Percentiles rank a stretch among this genome's conserved stretches.
These are phyloP conservation scores for Tubosaeta sp. DNA, from an alignment of 768 basidiomycete genomes.

Conservation along the genomic window DNA sequence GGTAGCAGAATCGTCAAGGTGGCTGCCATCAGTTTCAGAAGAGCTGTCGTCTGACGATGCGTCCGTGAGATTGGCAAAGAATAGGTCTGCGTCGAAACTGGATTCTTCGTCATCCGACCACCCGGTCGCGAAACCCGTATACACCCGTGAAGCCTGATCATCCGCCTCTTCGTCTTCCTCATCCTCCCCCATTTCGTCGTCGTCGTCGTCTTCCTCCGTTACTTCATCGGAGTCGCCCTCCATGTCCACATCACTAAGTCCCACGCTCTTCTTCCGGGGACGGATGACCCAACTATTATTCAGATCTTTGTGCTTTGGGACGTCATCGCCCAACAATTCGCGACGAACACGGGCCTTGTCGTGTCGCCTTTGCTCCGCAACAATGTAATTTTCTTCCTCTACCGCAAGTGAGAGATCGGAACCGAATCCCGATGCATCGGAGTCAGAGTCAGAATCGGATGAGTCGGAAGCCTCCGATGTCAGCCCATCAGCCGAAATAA, in stretches of 20 bases:
- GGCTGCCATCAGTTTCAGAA: slow-evolving; percentile 43
- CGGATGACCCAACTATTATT: slow-evolving; percentile 65
- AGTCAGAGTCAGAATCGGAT: slow-evolving; percentile 36
- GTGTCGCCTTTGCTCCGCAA: slow-evolving; percentile 42
- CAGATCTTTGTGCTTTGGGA: slow-evolving; percentile 36
- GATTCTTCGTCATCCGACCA: slow-evolving; percentile 81
- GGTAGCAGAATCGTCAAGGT: slow-evolving; percentile 34
- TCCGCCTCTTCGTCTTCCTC: slow-evolving; percentile 47
- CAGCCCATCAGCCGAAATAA: slow-evolving; percentile 59
- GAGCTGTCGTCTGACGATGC: slow-evolving; percentile 36
- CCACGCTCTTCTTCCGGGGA: slow-evolving; percentile 68
- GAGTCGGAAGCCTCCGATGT: slow-evolving; percentile 49
- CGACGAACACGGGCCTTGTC: slow-evolving; percentile 54
- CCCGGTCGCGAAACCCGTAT: slow-evolving; percentile 64
- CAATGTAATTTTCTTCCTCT: slow-evolving; percentile 60
- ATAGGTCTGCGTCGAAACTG: slow-evolving; percentile 77
- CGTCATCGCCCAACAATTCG: slow-evolving; percentile 55
- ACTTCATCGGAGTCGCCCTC: slow-evolving; percentile 55
- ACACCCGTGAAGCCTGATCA: slow-evolving; percentile 38
- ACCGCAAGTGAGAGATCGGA: slow-evolving; percentile 55
- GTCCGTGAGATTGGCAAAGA: slow-evolving; percentile 76
- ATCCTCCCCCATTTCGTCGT: slow-evolving; percentile 34
- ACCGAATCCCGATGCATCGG: slow-evolving; percentile 36
- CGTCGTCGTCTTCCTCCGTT: slow-evolving; percentile 59
- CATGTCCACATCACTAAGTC: slow-evolving; percentile 57